phyloP scores from a whole-genome alignment of 2,329 filamentous ascomycete genomes.

The Dendryphion nanum region DNA sequence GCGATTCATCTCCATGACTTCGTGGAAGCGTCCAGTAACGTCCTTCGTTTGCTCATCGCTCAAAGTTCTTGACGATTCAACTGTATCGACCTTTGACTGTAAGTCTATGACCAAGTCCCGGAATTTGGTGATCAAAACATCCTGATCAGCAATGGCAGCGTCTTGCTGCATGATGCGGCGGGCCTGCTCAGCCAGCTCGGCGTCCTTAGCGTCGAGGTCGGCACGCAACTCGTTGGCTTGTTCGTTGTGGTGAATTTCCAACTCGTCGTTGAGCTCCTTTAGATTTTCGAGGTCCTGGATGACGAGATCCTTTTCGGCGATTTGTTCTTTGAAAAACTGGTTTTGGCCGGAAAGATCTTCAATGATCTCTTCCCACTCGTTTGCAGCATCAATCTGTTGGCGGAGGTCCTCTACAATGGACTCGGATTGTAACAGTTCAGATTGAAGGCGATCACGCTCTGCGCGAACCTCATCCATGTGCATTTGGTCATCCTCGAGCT shows the following conservation, averaged over 20 bases:
- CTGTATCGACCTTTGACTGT: constrained; percentile 85
- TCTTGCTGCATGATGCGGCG: constrained; percentile 74
- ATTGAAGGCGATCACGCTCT: constrained; percentile 67
- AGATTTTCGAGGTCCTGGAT: constrained; percentile 86
- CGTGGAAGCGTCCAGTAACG: constrained; percentile 80
- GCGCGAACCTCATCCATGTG: constrained; percentile 45
- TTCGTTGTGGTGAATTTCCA: constrained; percentile 89
- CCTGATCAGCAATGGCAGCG: constrained; percentile 77
- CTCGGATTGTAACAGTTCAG: constrained; percentile 71
- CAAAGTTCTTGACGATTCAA: constrained; percentile 86
- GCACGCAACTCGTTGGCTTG: constrained; percentile 93
- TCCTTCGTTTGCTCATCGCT: constrained; percentile 92
- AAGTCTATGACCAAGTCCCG: constrained; percentile 82
- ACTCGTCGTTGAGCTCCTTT: constrained; percentile 90
- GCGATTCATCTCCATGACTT: constrained; percentile 96
- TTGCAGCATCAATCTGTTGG: constrained; percentile 84
- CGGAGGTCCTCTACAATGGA: constrained; percentile 79
- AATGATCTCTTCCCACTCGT: constrained; percentile 90
- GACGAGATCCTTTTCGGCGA: constrained; percentile 76
- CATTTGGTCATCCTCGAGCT: constrained; percentile 36
- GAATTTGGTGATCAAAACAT: constrained; percentile 87
- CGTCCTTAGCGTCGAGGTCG: constrained; percentile 86
- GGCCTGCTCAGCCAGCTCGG: constrained; percentile 76
- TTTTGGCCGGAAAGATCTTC: constrained; percentile 89
- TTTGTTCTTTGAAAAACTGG: constrained; percentile 75